Conservation (phyloP, 176 grass and related monocot species). For the Triticum monococcum region DNA sequence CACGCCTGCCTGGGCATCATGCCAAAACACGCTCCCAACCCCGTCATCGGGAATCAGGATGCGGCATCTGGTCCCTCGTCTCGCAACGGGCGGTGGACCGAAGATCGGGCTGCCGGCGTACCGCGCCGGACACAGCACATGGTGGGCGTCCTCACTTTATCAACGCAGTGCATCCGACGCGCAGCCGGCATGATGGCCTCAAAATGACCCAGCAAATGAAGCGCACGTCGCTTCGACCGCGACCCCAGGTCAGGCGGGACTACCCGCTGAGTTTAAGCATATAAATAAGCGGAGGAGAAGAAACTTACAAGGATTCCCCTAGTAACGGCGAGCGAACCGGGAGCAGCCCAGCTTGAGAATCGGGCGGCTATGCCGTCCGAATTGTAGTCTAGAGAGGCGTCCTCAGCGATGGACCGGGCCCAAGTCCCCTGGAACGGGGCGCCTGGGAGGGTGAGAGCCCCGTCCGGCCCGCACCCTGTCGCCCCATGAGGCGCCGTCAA, state of each 20-base stretch:
- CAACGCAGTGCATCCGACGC: too few relatives aligned
- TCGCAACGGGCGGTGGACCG: too few relatives aligned
- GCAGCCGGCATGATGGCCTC: too few relatives aligned
- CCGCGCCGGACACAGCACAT: too few relatives aligned
- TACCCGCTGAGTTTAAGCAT: background rate
- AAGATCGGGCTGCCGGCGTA: too few relatives aligned
- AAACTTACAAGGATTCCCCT: constrained; percentile 38
- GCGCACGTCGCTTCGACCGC: background rate
- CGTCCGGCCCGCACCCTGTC: constrained; percentile 51
- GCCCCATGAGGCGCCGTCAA: constrained; percentile 50
- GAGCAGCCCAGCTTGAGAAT: background rate
- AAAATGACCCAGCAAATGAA: too few relatives aligned
- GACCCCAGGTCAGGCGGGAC: background rate
- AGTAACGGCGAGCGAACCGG: constrained; percentile 47
- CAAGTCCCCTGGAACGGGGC: constrained; percentile 65
- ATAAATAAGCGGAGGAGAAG: constrained; percentile 25
- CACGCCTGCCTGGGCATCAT: too few relatives aligned
- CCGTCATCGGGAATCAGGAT: too few relatives aligned
- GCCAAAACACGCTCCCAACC: too few relatives aligned
- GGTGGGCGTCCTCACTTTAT: too few relatives aligned
- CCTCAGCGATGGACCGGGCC: constrained; percentile 46
- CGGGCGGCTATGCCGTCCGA: background rate
- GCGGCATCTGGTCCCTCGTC: too few relatives aligned
- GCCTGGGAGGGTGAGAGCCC: constrained; percentile 66
- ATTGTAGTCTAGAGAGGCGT: constrained; percentile 29